phyloP scores from a whole-genome alignment of 805 yeast genomes.

The Vanderwaltozyma yarrowii region DNA sequence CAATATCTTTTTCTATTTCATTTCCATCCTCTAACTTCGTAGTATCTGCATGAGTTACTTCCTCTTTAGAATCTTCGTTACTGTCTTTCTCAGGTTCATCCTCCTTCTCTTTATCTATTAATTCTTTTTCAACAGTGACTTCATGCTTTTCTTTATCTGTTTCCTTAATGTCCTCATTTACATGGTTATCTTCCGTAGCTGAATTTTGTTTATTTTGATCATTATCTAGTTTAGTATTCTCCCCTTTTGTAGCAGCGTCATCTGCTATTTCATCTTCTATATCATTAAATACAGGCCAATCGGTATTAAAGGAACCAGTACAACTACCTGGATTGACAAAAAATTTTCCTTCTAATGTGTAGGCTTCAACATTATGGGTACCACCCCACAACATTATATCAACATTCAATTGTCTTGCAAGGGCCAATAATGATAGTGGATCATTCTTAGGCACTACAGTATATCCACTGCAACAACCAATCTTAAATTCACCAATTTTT shows the following conservation, averaged over 20 bases:
- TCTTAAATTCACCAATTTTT: slow-evolving; percentile 56
- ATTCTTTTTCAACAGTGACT: too few species aligned
- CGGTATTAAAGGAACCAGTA: slow-evolving; percentile 76
- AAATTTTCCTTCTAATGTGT: slow-evolving; percentile 82
- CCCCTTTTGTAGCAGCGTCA: slow-evolving; percentile 2
- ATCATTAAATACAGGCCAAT: slow-evolving; percentile 38
- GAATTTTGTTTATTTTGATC: not conserved
- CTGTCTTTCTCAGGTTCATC: too few species aligned
- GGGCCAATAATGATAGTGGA: slow-evolving; percentile 68
- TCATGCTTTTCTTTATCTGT: too few species aligned
- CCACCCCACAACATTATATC: slow-evolving; percentile 92
- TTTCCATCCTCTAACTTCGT: slow-evolving; percentile 5
- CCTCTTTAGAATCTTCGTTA: slow-evolving; percentile 1
- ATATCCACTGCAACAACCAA: slow-evolving; percentile 82
- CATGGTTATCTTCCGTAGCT: too few species aligned
- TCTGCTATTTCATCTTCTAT: slow-evolving; percentile 10
- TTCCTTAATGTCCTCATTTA: too few species aligned
- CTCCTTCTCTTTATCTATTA: too few species aligned
- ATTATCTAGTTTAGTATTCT: slow-evolving; percentile 2
- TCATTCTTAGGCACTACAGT: slow-evolving; percentile 78
- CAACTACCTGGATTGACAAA: slow-evolving; percentile 97
- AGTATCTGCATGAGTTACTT: not conserved
- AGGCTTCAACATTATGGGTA: slow-evolving; percentile 86
- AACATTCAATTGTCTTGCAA: slow-evolving; percentile 86
- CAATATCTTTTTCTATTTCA: slow-evolving; percentile 6